Conservation (phyloP, 805 yeast species). For the Cyberlindnera samutprakarnensis region DNA sequence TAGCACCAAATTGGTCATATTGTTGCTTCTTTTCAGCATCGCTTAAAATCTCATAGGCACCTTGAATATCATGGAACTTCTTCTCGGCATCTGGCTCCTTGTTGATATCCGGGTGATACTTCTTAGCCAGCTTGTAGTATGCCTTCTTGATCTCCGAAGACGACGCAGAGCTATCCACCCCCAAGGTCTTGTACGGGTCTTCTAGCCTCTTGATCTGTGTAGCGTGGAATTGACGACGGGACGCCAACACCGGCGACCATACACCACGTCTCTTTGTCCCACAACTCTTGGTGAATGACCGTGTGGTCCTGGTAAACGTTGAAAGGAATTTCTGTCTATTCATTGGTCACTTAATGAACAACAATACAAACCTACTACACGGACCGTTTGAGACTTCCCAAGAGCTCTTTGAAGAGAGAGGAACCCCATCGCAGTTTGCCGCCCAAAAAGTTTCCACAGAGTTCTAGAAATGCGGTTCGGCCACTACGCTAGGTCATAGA, state of each 20-base stretch:
- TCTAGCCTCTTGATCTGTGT: constrained; percentile 24
- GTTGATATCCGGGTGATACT: constrained; percentile 94
- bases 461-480: too few relatives aligned
- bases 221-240: constrained; percentile 34
- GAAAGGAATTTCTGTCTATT: too few relatives aligned
- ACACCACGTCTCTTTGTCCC: too few relatives aligned
- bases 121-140: constrained; percentile 86
- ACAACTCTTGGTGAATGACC: too few relatives aligned
- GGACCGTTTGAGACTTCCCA: too few relatives aligned
- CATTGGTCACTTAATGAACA: too few relatives aligned
- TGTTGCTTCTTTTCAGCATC: constrained; percentile 82
- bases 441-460: too few relatives aligned
- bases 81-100: constrained; percentile 84
- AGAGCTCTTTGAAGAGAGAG: too few relatives aligned
- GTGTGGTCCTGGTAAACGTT: too few relatives aligned
- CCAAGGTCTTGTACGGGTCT: constrained; percentile 83
- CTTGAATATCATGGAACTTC: constrained; percentile 87
- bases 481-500: too few relatives aligned
- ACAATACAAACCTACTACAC: too few relatives aligned
- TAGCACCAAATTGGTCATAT: constrained; percentile 86
- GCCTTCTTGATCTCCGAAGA: constrained; percentile 89
- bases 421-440: too few relatives aligned
- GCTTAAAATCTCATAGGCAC: constrained; percentile 85
- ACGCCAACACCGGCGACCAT: constrained; percentile 2
- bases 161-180: constrained; percentile 65